phyloP scores from a whole-genome alignment of 441 rosid species.

The Lepidium campestre region DNA sequence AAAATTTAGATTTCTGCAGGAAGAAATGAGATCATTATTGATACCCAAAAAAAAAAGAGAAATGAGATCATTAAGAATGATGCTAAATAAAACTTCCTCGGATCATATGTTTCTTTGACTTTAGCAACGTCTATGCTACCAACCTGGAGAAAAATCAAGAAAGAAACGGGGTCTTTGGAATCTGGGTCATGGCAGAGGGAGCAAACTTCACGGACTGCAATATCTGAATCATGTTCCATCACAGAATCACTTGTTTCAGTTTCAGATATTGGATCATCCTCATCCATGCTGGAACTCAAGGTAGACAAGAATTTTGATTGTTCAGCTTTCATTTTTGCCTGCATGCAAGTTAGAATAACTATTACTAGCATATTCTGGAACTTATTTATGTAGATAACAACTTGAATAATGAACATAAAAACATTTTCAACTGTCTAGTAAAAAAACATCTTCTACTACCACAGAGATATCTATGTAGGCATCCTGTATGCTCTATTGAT shows the following conservation, averaged over 20 bases:
- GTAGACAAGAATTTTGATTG: constrained; percentile 84
- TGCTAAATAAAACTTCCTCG: neutral
- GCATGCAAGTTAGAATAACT: constrained; percentile 32
- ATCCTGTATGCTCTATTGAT: constrained; percentile 1
- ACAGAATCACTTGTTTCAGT: constrained; percentile 43
- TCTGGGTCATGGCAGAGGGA: constrained; percentile 87
- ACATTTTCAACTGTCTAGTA: neutral
- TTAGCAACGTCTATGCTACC: constrained; percentile 20
- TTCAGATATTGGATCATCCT: constrained; percentile 43
- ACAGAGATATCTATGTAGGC: neutral
- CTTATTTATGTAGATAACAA: neutral
- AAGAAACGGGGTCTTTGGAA: constrained; percentile 72
- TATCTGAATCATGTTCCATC: constrained; percentile 35
- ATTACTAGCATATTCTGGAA: constrained; percentile 7
- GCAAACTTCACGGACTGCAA: constrained; percentile 59
- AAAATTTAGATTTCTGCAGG: constrained; percentile 84
- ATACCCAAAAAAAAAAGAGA: too few species aligned
- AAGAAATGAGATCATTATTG: constrained; percentile 15
- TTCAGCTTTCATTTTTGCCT: constrained; percentile 99
- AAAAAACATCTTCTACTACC: neutral
- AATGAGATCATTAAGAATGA: constrained; percentile 7
- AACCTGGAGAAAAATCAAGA: constrained; percentile 91
- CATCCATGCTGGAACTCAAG: constrained; percentile 43
- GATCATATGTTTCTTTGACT: neutral
- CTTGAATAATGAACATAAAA: neutral